These are phyloP conservation scores for Blakeslea trispora DNA, from an alignment of 371 early-diverging fungal genomes.

Conservation along the genomic window DNA sequence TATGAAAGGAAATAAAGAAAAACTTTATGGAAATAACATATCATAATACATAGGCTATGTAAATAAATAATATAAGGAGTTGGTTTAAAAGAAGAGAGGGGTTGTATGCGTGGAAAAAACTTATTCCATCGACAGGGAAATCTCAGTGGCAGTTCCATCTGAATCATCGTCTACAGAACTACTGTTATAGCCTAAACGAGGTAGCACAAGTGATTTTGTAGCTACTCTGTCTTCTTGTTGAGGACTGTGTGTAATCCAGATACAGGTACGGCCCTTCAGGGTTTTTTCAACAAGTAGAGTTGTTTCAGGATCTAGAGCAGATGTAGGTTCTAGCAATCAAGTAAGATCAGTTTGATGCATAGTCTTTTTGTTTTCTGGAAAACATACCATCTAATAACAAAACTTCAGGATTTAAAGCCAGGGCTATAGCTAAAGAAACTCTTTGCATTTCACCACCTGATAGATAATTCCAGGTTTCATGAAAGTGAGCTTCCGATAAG, in stretches of 20 bases:
- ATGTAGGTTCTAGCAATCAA: slow-evolving; percentile 73
- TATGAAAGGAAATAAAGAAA: too few relatives aligned
- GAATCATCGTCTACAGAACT: slow-evolving; percentile 11
- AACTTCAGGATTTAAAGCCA: slow-evolving; percentile 76
- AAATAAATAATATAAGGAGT: too few relatives aligned
- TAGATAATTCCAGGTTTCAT: slow-evolving; percentile 71
- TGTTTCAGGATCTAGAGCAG: slow-evolving; percentile 80
- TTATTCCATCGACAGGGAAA: slow-evolving; percentile 9
- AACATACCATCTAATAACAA: slow-evolving; percentile 80
- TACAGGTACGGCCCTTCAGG: slow-evolving; percentile 59
- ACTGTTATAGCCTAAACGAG: slow-evolving; percentile 13
- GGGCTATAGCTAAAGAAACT: slow-evolving; percentile 76
- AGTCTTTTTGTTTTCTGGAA: too few relatives aligned
- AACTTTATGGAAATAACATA: too few relatives aligned
- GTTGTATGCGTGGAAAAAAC: too few relatives aligned
- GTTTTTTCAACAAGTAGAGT: slow-evolving; percentile 75
- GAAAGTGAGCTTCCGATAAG: slow-evolving; percentile 68
- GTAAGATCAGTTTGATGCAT: too few relatives aligned
- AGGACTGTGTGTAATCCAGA: slow-evolving; percentile 84
- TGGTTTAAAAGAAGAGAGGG: too few relatives aligned
- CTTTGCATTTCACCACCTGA: slow-evolving; percentile 92
- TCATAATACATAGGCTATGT: too few relatives aligned
- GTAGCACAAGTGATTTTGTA: slow-evolving; percentile 25
- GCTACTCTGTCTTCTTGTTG: slow-evolving; percentile 76
- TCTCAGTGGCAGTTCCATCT: slow-evolving; percentile 12